A percentile compares a stretch with the other conserved stretches of the same genome.
Evolutionary conservation across 2,329 filamentous ascomycete species (phyloP).

Genomic region (Colletotrichum destructivum): DNA sequence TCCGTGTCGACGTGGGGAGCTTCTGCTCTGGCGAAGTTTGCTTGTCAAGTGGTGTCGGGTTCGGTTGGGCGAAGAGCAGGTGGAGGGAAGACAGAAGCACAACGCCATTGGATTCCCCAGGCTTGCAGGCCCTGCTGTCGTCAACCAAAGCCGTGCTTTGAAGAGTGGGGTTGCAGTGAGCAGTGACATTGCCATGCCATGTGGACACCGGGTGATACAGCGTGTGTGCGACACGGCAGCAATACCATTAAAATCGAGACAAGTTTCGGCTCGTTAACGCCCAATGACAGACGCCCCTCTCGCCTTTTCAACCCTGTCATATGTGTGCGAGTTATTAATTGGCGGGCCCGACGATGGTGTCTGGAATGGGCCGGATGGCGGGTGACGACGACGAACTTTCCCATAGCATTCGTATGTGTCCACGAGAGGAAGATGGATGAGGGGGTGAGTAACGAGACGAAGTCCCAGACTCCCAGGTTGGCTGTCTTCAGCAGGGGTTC

Average conservation of each 20-base stretch:
- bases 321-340: conserved; percentile 5
- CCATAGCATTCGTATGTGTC: conserved; percentile 17
- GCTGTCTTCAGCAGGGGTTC: conserved; percentile 30
- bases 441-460: conserved; percentile 10
- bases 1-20: background rate
- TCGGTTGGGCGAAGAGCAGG: conserved; percentile 8
- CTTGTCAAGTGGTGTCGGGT: conserved; percentile 11
- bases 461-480: conserved; percentile 24
- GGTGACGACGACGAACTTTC: conserved; percentile 11
- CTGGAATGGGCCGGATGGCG: conserved; percentile 12
- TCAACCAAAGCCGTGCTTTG: background rate
- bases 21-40: background rate
- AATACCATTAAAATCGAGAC: conserved; percentile 4
- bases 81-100: conserved; percentile 28
- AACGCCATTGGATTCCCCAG: conserved; percentile 15
- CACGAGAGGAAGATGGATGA: background rate
- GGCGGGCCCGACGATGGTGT: background rate
- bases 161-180: conserved; percentile 20
- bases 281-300: conserved; percentile 3
- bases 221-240: conserved; percentile 14
- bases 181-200: conserved; percentile 26
- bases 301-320: background rate
- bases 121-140: conserved; percentile 9
- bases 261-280: conserved; percentile 1
- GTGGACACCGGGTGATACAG: conserved; percentile 19